Base-by-base conservation (phyloP, 306 rosid genomes). In the Bauhinia variegata region DNA sequence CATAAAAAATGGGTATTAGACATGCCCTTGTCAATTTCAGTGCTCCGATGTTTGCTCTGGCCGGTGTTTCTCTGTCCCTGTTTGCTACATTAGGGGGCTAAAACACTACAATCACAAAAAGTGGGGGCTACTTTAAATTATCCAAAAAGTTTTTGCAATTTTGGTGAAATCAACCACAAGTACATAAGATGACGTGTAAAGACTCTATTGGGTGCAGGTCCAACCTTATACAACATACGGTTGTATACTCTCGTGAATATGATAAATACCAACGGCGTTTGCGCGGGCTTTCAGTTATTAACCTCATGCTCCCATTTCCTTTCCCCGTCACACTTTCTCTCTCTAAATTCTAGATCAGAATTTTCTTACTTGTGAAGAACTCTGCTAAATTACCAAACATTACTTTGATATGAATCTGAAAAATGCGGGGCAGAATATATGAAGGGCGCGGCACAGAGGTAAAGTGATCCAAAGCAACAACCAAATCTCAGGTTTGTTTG, bases 221-320 rank as follows among this genome's bases (percentile, higher is more conserved):
- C n/a, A n/a, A n/a, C n/a, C n/a, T 60, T 49, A 23, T 8, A 54
- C 41, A 61, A 12, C n/a, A n/a, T 62, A 11, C 37, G 13, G 14
- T 56, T 28, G 12, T n/a, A 19, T 30, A 33, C 55, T 31, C 79
- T n/a, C 87, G 91, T 88, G 95, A 77, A 60, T 55, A 65, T 18
- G 81, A 74, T 88, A 81, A 88, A 83, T 83, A 73, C 78, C 73
- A 81, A 75, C 86, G 72, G 86, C 83, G 70, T 67, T 75, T 74
- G 80, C 84, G 87, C 86, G 89, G 75, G 23, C 69, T 71, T 31
- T 72, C 80, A 67, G 76, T 81, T 85, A 79, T 78, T 73, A n/a
- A n/a, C 56, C 79, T 79, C 86, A 67, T 71, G 63, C 68, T 17
- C 53, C 38, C 41, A 46, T 12, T 9, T 66, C 70, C 54, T 49